Conservation (phyloP, 129 eudicot genomes). For the Arctium minus region DNA sequence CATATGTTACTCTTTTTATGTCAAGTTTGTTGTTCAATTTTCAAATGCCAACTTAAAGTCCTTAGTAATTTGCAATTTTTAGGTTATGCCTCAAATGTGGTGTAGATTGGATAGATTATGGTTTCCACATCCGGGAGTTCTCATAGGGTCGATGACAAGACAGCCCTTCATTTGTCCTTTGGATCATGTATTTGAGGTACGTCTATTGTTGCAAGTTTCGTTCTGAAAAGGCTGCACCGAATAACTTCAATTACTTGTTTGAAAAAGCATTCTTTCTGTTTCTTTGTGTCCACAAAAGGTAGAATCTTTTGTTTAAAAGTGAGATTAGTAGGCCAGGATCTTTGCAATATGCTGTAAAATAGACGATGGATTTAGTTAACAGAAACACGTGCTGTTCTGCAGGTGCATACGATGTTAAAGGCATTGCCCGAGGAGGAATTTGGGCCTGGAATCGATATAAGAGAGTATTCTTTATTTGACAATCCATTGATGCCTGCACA, state of each 20-base stretch:
- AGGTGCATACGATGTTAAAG: conserved; percentile 80
- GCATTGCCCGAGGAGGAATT: conserved; percentile 66
- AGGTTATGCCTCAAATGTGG: conserved; percentile 99
- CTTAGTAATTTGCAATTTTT: conserved; percentile 22
- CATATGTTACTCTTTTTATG: neutral
- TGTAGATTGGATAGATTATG: conserved; percentile 99
- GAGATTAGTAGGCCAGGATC: too few species aligned
- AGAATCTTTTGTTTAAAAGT: neutral
- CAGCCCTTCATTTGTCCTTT: conserved; percentile 89
- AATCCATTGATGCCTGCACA: conserved; percentile 67
- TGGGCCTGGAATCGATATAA: conserved; percentile 67
- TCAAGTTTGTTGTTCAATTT: neutral
- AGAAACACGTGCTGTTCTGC: conserved; percentile 13
- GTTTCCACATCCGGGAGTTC: conserved; percentile 94
- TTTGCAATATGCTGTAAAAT: neutral
- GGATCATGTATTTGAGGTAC: conserved; percentile 97
- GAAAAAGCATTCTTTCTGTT: neutral
- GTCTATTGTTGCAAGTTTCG: neutral
- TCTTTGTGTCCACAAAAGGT: neutral
- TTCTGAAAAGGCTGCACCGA: neutral
- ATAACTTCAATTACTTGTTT: neutral
- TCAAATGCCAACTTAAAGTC: neutral
- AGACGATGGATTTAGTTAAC: neutral
- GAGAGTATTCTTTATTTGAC: conserved; percentile 86
- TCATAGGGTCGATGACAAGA: conserved; percentile 76